phyloP scores from a whole-genome alignment of 2,329 filamentous ascomycete species.

The Plectosphaerella sp. region DNA sequence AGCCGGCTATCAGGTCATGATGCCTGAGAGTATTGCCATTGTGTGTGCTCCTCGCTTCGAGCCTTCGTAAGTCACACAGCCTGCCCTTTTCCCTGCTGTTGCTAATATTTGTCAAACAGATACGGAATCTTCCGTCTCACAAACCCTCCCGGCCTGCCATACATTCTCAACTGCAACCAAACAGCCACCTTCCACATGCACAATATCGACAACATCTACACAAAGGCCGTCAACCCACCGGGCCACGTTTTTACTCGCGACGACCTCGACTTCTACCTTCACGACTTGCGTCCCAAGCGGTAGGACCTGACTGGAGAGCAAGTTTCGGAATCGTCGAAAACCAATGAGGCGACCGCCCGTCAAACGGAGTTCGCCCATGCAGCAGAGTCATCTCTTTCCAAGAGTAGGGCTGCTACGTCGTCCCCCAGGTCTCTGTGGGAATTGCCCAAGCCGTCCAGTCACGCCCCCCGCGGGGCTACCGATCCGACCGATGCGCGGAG shows the following conservation, averaged over 20 bases:
- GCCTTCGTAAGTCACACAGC: constrained; percentile 57
- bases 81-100: background rate
- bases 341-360: too few relatives aligned
- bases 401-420: too few relatives aligned
- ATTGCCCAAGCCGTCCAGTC: too few relatives aligned
- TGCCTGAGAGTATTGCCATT: constrained; percentile 93
- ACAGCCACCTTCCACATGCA: constrained; percentile 81
- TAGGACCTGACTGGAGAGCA: constrained; percentile 4
- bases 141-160: constrained; percentile 82
- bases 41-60: constrained; percentile 84
- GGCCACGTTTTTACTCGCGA: constrained; percentile 68
- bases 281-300: constrained; percentile 43
- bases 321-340: too few relatives aligned
- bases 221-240: constrained; percentile 60
- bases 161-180: constrained; percentile 76
- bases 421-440: too few relatives aligned
- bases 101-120: constrained; percentile 34
- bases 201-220: constrained; percentile 66
- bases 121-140: constrained; percentile 92
- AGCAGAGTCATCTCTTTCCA: too few relatives aligned
- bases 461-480: too few relatives aligned
- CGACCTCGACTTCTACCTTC: constrained; percentile 56
- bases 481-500: too few relatives aligned
- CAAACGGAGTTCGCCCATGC: too few relatives aligned
- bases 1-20: constrained; percentile 90